Evolutionary conservation across 2,329 filamentous ascomycete genomes (phyloP), one percentile per base, ranked within the genome.

Genomic region (Ilyonectria robusta): DNA sequence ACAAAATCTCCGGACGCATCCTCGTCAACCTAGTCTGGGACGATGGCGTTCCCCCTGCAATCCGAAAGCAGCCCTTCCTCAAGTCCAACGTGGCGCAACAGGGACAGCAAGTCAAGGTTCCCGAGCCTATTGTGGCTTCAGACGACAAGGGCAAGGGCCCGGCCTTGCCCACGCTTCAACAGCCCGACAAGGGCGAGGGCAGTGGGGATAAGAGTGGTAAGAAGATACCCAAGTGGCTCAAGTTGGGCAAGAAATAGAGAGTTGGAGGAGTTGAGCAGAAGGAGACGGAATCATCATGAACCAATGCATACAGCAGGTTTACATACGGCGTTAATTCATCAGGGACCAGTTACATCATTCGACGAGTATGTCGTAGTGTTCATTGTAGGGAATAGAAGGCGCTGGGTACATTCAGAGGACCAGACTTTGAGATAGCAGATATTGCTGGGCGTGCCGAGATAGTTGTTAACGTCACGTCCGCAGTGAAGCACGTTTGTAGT

Each of bases 11-110:
- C 3, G 90, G 91, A 7, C 87, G 89, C 37, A 91, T 95, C 35
- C 83, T 97, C 9, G 83, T 98, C 48, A 95, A 92, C 66, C 87
- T 97, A 67, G 81, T 90, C 1, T 97, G 94, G 93, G 88, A 90
- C 21, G 87, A 91, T 53, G 84, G 80, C 42, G 92, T 91, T 1
- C 84, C 87, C n/a, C 75, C 82, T 1, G 82, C 85, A 11, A 87
- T 86, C 5, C 84, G 91, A 66, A 86, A 85, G 33, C 82, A 81
- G 26, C 83, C 87, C 17, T 89, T 93, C 59, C 80, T 96, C 63
- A 91, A 88, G 73, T 72, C 79, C 1, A 82, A 84, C 29, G 84
- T 91, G 59, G 87, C 88, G 31, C 84, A 86, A 59, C 85, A 88
- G 75, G 94, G 93, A 1, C 87, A 87, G 77, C 87, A 91, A 65